A percentile compares a stretch with the other conserved stretches of the same genome.
phyloP scores from a whole-genome alignment of 257 asterid species.

The Paraleonurus japonicus region DNA sequence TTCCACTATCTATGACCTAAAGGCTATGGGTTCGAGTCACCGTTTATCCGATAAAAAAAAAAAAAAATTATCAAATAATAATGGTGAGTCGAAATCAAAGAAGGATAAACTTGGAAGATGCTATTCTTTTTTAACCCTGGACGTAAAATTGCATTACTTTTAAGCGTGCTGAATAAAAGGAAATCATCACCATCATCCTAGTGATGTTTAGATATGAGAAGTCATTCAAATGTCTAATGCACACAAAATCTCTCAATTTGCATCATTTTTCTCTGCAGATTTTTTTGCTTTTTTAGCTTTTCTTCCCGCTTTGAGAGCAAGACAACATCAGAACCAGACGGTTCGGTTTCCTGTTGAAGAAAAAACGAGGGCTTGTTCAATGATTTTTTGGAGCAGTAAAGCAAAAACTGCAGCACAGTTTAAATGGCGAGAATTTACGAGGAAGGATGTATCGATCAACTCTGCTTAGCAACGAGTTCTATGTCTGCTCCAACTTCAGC shows the following conservation, averaged over 20 bases:
- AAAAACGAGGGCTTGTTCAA: neutral
- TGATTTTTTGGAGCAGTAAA: neutral
- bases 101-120: neutral
- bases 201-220: neutral
- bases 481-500: constrained; percentile 94
- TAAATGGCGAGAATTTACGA: constrained; percentile 27
- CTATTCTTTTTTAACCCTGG: too few species aligned
- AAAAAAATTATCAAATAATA: too few species aligned
- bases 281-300: neutral
- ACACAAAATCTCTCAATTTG: neutral
- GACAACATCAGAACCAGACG: neutral
- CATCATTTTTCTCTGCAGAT: neutral
- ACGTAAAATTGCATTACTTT: neutral
- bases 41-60: too few species aligned
- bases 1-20: too few species aligned
- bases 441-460: constrained; percentile 25
- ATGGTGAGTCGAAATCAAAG: too few species aligned
- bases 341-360: neutral
- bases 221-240: neutral
- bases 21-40: too few species aligned
- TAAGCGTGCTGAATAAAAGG: neutral
- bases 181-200: neutral
- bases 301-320: neutral
- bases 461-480: constrained; percentile 61
- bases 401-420: neutral